Base-by-base conservation (phyloP, 2,329 filamentous ascomycete species). In the Zopfia rhizophila region DNA sequence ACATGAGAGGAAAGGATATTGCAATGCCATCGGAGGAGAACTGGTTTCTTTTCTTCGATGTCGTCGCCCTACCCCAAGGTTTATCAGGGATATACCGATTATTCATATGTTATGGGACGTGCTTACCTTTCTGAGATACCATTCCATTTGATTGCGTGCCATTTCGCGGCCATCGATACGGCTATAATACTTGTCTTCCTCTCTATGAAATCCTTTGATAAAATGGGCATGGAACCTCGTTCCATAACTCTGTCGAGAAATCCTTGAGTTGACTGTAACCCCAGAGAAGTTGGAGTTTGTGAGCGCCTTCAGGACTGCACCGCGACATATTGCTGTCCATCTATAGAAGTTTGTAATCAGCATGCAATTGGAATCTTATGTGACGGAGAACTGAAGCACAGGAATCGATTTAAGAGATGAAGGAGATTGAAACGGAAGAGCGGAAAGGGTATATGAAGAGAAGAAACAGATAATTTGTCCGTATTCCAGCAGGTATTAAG, bases 161-260 rank as follows among this genome's bases (percentile, higher is more conserved):
- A 7, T 8, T 7, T 31, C 7, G 17, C 7, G 7, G 29, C 29
- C 29, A 27, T 27, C 24, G n/a, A 31, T 31, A 14, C 12, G 29
- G 29, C 17, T 16, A n/a, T 8, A 8, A n/a, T 8, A 27, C 13
- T 38, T 42, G 19, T 52, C 48, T 10, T 22, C 7, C 13, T 42
- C 18, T 5, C 19, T 12, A 39, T 54, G 51, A 12, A 10, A 10
- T 11, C 14, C 7, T 8, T 42, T 16, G 11, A 46, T 31, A 22
- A 51, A 51, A 5, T 11, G 11, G 3, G 27, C 37, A 7, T 36
- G 14, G 13, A 19, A 48, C 7, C 24, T 8, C 3, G 25, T 39
- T 0, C 51, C 51, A 17, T 51, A 54, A 32, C 30, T 54, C 19
- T 28, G 45, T 5, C 51, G 30, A n/a, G 36, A 22, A 7, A 54